phyloP scores from a whole-genome alignment of 2,329 filamentous ascomycete species.

The Microdochium bolleyi region DNA sequence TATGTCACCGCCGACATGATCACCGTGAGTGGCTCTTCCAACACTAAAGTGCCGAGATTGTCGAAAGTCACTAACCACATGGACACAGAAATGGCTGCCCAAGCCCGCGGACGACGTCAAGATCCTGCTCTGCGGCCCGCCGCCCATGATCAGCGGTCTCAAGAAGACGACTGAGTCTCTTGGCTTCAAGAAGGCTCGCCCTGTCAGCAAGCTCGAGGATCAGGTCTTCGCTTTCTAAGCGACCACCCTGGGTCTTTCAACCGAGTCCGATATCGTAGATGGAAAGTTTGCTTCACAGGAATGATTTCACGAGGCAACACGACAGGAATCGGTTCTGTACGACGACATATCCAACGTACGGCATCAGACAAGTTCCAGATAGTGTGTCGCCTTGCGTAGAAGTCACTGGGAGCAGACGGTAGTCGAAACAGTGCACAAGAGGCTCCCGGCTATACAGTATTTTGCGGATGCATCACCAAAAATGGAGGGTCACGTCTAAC shows the following conservation, averaged over 20 bases:
- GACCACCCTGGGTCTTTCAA: background rate
- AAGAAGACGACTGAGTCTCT: conserved; percentile 91
- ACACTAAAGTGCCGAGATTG: background rate
- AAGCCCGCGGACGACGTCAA: conserved; percentile 82
- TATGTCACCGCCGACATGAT: conserved; percentile 97
- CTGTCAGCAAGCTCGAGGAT: conserved; percentile 95
- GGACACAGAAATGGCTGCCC: conserved; percentile 63
- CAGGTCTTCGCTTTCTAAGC: conserved; percentile 92
- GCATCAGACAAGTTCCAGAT: no score
- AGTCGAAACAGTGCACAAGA: no score
- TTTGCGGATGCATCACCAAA: no score
- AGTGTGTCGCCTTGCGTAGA: no score
- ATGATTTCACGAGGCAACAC: background rate
- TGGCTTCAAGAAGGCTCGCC: conserved; percentile 84
- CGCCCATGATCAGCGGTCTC: conserved; percentile 92
- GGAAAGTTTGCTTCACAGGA: no score
- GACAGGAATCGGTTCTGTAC: no score
- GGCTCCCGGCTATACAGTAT: no score
- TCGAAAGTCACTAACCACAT: conserved; percentile 14
- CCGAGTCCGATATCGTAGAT: background rate
- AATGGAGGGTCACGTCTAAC: no score
- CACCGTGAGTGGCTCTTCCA: conserved; percentile 46
- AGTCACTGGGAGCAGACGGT: no score
- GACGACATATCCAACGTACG: no score
- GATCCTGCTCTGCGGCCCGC: conserved; percentile 88